These are phyloP conservation scores for Metarhizium guizhouense DNA, from an alignment of 2,329 filamentous ascomycete species.

Conservation along the genomic window DNA sequence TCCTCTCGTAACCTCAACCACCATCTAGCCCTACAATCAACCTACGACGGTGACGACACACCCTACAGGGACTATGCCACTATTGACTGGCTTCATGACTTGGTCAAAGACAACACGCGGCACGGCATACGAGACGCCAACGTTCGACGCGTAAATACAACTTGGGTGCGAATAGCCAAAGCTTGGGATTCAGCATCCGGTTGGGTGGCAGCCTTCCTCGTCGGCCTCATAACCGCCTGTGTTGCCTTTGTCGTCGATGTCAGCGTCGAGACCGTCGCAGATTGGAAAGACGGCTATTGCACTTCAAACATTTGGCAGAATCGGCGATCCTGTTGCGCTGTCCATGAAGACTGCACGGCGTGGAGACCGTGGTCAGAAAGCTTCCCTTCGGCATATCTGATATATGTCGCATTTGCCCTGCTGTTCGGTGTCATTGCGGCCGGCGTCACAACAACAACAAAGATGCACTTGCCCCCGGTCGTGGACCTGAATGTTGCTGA, in stretches of 20 bases:
- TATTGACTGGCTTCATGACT: constrained; percentile 53
- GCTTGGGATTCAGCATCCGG: constrained; percentile 41
- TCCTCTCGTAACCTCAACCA: background rate
- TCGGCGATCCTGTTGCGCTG: constrained; percentile 39
- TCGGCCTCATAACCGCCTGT: constrained; percentile 44
- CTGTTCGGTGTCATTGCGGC: constrained; percentile 16
- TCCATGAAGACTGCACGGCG: constrained; percentile 21
- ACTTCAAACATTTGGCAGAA: constrained; percentile 32
- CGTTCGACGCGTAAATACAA: background rate
- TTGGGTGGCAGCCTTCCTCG: constrained; percentile 45
- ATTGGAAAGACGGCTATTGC: constrained; percentile 51
- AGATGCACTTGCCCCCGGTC: constrained; percentile 31
- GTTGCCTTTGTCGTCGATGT: constrained; percentile 48
- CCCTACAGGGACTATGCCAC: constrained; percentile 54
- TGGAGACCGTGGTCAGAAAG: constrained; percentile 34
- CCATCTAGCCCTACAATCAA: background rate
- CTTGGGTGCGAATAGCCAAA: background rate
- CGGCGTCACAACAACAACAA: constrained; percentile 24
- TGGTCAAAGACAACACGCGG: constrained; percentile 50
- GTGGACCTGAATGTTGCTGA: constrained; percentile 15
- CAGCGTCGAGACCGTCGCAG: constrained; percentile 42
- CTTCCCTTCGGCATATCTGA: constrained; percentile 12
- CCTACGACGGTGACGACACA: constrained; percentile 39
- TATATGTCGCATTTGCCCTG: constrained; percentile 18
- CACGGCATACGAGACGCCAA: constrained; percentile 12